phyloP scores from a whole-genome alignment of 176 grass and related monocot species.

The Avena atlantica region DNA sequence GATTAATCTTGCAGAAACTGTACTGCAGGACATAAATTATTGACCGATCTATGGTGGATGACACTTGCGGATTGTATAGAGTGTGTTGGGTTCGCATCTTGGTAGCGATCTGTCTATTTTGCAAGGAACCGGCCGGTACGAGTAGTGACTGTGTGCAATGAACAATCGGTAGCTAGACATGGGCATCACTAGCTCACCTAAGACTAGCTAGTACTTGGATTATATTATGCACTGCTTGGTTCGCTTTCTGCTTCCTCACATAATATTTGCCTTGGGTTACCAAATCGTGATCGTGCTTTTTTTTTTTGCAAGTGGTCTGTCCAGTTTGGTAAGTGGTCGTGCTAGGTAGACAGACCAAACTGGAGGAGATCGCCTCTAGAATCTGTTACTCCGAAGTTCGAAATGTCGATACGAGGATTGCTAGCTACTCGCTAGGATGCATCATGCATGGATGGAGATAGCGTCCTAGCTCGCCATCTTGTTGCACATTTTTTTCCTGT shows the following conservation, averaged over 20 bases:
- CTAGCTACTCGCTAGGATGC: neutral
- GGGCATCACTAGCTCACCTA: conserved; percentile 40
- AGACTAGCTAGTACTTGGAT: neutral
- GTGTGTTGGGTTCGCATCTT: neutral
- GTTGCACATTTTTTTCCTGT: neutral
- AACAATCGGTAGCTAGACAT: conserved; percentile 34
- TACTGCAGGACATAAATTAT: neutral
- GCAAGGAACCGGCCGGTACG: neutral
- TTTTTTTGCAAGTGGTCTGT: too few species aligned
- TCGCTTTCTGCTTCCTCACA: neutral
- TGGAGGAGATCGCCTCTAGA: neutral
- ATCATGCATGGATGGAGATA: neutral
- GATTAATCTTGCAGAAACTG: neutral
- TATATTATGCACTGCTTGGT: neutral
- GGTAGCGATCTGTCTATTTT: conserved; percentile 33
- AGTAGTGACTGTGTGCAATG: conserved; percentile 18
- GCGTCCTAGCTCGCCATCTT: neutral
- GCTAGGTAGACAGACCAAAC: too few species aligned
- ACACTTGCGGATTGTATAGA: neutral
- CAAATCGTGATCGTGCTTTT: neutral
- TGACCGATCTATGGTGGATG: neutral
- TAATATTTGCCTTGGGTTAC: conserved; percentile 13
- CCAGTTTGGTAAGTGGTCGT: too few species aligned
- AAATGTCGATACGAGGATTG: conserved; percentile 40
- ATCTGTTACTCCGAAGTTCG: neutral